A percentile compares a stretch with the other conserved stretches of the same genome.
These are phyloP conservation scores for Apiotrichum domesticum DNA, from an alignment of 1,284 basidiomycete species.

Conservation along the genomic window DNA sequence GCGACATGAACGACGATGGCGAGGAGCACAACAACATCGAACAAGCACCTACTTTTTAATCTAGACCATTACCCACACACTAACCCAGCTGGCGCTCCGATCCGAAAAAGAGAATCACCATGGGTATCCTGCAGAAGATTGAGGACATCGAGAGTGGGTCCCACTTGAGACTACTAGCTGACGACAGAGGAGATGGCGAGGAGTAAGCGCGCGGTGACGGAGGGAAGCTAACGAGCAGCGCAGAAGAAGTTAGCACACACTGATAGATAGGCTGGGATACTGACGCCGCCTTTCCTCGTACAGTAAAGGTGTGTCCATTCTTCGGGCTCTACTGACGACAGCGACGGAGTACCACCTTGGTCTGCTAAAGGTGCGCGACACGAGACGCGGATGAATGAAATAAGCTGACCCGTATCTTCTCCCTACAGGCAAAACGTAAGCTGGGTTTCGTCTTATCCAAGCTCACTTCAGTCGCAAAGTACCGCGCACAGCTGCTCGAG, in stretches of 20 bases:
- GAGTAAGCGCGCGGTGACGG: conserved; percentile 54
- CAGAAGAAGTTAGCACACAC: conserved; percentile 76
- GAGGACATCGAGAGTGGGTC: conserved; percentile 84
- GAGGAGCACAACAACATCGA: no score
- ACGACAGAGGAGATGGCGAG: conserved; percentile 84
- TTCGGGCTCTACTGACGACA: conserved; percentile 29
- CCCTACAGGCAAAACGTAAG: conserved; percentile 36
- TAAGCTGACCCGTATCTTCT: neutral
- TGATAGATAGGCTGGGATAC: neutral
- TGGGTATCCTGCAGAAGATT: conserved; percentile 92
- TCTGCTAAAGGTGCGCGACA: conserved; percentile 32
- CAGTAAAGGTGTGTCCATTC: conserved; percentile 20
- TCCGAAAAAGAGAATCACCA: conserved; percentile 34
- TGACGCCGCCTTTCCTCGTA: neutral
- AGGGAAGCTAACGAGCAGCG: conserved; percentile 50
- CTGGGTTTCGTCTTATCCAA: conserved; percentile 4
- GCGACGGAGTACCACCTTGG: conserved; percentile 82
- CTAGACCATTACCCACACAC: no score
- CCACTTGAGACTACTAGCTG: neutral
- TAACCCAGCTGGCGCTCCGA: neutral
- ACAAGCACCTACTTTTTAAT: no score
- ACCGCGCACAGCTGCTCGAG: conserved; percentile 82
- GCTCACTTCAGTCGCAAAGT: conserved; percentile 59
- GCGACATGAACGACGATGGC: no score
- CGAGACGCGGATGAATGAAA: neutral